Evolutionary conservation across 2,329 filamentous ascomycete genomes (phyloP).

Genomic region (Talaromyces verruculosus): DNA sequence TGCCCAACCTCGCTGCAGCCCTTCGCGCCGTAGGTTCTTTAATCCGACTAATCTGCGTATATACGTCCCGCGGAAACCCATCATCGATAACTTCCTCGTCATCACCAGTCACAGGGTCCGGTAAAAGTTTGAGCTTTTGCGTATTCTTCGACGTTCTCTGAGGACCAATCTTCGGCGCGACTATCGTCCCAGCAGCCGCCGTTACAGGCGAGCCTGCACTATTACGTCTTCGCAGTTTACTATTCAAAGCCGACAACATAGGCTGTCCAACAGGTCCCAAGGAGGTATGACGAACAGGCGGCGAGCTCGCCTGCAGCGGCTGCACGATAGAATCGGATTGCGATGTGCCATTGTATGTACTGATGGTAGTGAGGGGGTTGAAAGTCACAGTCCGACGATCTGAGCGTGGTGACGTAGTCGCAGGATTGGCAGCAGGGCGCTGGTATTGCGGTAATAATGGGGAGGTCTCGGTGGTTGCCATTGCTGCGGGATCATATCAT

Average conservation of each 20-base stretch:
- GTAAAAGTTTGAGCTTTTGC: constrained; percentile 95
- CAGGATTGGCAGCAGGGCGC: constrained; percentile 23
- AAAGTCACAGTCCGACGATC: constrained; percentile 49
- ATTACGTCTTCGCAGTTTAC: constrained; percentile 80
- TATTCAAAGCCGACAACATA: constrained; percentile 79
- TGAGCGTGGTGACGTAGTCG: constrained; percentile 42
- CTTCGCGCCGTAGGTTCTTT: constrained; percentile 91
- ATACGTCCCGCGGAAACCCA: constrained; percentile 91
- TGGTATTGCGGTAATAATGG: constrained; percentile 44
- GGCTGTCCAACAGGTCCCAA: constrained; percentile 47
- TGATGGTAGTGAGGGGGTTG: constrained; percentile 49
- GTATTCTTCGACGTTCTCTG: constrained; percentile 93
- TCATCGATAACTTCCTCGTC: constrained; percentile 79
- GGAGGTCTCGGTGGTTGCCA: constrained; percentile 44
- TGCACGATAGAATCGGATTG: constrained; percentile 44
- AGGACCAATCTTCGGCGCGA: constrained; percentile 75
- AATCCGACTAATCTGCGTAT: constrained; percentile 95
- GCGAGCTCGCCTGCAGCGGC: constrained; percentile 42
- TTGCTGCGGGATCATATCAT: constrained; percentile 21
- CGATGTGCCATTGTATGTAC: constrained; percentile 44
- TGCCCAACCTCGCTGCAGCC: constrained; percentile 88
- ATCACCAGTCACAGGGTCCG: constrained; percentile 79
- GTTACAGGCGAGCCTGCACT: constrained; percentile 66
- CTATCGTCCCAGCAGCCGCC: constrained; percentile 43
- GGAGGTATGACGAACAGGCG: constrained; percentile 34